These are phyloP conservation scores for Podaxis sp. DNA, from an alignment of 768 basidiomycete genomes.

Conservation along the genomic window DNA sequence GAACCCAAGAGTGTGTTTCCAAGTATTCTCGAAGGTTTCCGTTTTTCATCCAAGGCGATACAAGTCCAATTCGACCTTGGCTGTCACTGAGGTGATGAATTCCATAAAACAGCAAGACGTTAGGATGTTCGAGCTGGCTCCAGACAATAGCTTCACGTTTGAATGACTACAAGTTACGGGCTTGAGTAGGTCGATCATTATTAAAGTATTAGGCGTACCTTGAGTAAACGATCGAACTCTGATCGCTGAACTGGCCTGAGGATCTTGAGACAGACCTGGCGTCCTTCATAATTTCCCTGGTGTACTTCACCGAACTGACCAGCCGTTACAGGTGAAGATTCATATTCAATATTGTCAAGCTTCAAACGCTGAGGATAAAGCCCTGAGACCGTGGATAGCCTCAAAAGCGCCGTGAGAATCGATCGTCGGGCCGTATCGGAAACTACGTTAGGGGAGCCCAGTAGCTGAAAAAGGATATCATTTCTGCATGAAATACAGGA, in stretches of 20 bases:
- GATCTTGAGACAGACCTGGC: slow-evolving; percentile 25
- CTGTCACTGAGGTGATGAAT: slow-evolving; percentile 2
- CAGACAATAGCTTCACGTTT: slow-evolving; percentile 15
- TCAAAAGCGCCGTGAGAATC: background rate
- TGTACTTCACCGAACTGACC: slow-evolving; percentile 27
- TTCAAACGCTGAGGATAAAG: background rate
- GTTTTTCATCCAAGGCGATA: slow-evolving; percentile 18
- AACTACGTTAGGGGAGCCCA: no score
- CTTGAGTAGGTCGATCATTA: no score
- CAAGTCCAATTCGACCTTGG: slow-evolving; percentile 12
- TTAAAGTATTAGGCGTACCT: slow-evolving; percentile 17
- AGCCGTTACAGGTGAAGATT: background rate
- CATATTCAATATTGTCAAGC: background rate
- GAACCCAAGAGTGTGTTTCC: background rate
- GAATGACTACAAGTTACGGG: no score
- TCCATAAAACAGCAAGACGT: slow-evolving; percentile 16
- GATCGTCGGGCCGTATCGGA: background rate
- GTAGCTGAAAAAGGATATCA: no score
- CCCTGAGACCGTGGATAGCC: background rate
- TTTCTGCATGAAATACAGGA: no score
- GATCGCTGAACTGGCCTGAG: no score
- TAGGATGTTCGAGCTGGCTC: slow-evolving; percentile 12
- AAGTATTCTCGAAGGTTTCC: slow-evolving; percentile 13
- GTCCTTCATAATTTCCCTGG: slow-evolving; percentile 21
- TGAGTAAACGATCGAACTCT: slow-evolving; percentile 20